Evolutionary conservation across 2,329 filamentous ascomycete genomes (phyloP), one percentile per base, ranked within the genome.

Genomic region (Claviceps humidiphila): DNA sequence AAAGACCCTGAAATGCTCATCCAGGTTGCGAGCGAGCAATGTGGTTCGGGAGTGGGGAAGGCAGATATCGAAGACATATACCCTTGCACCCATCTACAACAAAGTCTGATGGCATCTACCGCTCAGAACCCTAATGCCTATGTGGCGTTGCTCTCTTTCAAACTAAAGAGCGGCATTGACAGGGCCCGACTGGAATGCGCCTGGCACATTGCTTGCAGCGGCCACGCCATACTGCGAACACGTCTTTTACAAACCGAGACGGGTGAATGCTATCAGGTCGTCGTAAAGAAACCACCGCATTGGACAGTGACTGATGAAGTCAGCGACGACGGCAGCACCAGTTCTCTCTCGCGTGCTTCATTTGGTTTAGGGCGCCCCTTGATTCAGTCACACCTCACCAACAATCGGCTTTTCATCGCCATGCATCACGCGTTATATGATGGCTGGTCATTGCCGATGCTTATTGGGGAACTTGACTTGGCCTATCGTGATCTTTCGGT

Each of bases 351-450:
- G n/a, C 44, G 24, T n/a, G 4, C 44, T 30, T 47, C n/a, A 30
- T 34, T 47, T 47, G 44, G 44, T 7, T n/a, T 47, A 8, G 44
- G 44, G 16, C 13, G 8, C 16, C 45, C 45, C 2, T 5, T 47
- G 3, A 13, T 37, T 5, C 26, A 47, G 9, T 6, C 14, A 20
- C 26, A 24, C 7, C 24, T 49, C 14, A 34, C 20, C n/a, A 49
- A 9, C 2, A 11, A 14, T 20, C 34, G 5, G n/a, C 24, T 49
- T 2, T 20, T 22, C 11, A 37, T 40, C 11, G 47, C 17, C 20
- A 41, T 49, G 39, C 47, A 49, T 13, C 47, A 49, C 8, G 47
- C 47, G 22, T 11, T 49, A n/a, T 49, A 40, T 6, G 47, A 49
- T n/a, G 47, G 47, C 30, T 39, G 34, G 47, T 49, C 47, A 22